Conservation (phyloP, 345 rosid species). For the Salix caprea region DNA sequence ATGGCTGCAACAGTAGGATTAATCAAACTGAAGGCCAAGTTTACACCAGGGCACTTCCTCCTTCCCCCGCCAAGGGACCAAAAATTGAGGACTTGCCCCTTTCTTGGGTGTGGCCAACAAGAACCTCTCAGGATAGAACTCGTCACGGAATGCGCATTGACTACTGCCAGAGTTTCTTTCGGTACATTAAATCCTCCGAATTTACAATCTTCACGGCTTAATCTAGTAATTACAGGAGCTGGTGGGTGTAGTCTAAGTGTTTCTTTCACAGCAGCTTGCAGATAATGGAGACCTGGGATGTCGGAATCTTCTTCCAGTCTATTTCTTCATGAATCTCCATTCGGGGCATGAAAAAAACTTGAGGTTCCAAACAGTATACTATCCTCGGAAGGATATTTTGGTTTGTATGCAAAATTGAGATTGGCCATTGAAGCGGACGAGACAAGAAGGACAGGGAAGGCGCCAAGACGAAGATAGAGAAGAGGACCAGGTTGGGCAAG, state of each 20-base stretch:
- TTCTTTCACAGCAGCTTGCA: no score
- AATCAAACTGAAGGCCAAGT: not conserved
- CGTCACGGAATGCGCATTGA: not conserved
- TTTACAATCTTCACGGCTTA: no score
- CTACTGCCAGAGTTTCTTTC: no score
- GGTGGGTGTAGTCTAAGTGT: no score
- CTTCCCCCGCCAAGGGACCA: constrained; percentile 8
- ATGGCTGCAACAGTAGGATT: not conserved
- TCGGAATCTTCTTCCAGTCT: no score
- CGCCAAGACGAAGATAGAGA: constrained; percentile 32
- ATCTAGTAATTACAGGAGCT: no score
- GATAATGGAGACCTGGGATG: no score
- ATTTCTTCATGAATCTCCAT: constrained; percentile 46
- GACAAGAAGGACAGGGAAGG: constrained; percentile 26
- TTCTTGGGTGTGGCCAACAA: not conserved
- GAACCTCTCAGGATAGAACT: constrained; percentile 11
- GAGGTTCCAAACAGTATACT: constrained; percentile 17
- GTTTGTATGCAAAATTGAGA: constrained; percentile 16
- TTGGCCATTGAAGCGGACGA: constrained; percentile 32
- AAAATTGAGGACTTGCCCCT: not conserved
- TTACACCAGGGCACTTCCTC: constrained; percentile 6
- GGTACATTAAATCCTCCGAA: no score
- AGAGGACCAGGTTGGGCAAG: constrained; percentile 37
- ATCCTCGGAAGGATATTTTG: constrained; percentile 16
- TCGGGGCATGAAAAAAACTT: constrained; percentile 29